These are phyloP conservation scores for Lachnellula cervina DNA, from an alignment of 2,329 filamentous ascomycete species.

Conservation along the genomic window DNA sequence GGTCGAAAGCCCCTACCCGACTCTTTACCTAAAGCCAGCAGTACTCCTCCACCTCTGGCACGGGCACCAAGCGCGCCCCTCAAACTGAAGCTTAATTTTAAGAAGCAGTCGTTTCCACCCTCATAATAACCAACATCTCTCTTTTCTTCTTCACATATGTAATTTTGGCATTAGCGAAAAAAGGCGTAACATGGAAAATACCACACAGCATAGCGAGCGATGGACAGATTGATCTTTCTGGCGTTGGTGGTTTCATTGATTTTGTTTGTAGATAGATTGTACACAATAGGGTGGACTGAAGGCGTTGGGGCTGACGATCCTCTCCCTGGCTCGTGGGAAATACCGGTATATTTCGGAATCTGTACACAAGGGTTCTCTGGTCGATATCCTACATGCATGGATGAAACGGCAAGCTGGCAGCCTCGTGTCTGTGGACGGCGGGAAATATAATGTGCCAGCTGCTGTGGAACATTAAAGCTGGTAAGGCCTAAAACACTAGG, in stretches of 20 bases:
- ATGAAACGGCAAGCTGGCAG: too few relatives aligned
- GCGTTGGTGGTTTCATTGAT: neutral
- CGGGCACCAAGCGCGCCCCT: constrained; percentile 1
- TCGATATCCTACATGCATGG: too few relatives aligned
- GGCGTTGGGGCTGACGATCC: too few relatives aligned
- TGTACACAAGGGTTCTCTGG: too few relatives aligned
- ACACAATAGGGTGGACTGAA: too few relatives aligned
- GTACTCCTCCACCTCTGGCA: neutral
- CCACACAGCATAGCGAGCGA: constrained; percentile 1
- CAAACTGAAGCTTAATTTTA: constrained; percentile 14
- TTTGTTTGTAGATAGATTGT: neutral
- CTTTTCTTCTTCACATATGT: neutral
- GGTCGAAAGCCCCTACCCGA: constrained; percentile 3
- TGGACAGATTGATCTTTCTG: neutral
- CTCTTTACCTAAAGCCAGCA: neutral
- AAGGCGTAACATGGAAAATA: constrained; percentile 15
- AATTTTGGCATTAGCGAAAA: constrained; percentile 26
- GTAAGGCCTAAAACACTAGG: too few relatives aligned
- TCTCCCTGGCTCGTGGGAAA: too few relatives aligned
- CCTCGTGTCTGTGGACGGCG: too few relatives aligned
- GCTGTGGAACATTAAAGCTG: too few relatives aligned
- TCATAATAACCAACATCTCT: neutral
- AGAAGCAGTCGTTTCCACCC: constrained; percentile 1
- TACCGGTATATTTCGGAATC: too few relatives aligned
- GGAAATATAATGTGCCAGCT: too few relatives aligned